Conservation (phyloP, 768 basidiomycete species). For the Hypholoma sublateritium region DNA sequence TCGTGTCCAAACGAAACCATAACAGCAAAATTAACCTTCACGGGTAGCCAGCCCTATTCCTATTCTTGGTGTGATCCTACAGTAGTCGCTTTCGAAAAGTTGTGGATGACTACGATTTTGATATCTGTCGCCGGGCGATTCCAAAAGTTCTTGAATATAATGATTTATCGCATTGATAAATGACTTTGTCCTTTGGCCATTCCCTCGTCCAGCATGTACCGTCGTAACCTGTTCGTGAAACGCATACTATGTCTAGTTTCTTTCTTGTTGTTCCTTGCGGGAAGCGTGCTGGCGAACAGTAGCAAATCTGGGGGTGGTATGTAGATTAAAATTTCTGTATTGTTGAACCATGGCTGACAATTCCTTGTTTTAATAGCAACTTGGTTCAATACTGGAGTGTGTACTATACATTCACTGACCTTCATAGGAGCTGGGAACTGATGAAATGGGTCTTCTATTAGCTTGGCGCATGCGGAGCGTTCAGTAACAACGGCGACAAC, state of each 20-base stretch:
- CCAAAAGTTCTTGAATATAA: background rate
- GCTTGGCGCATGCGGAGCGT: conserved; percentile 22
- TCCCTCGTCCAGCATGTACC: background rate
- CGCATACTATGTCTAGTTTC: background rate
- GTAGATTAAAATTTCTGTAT: background rate
- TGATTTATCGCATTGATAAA: background rate
- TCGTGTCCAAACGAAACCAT: background rate
- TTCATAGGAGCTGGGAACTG: background rate
- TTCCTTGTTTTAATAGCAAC: background rate
- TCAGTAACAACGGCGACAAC: conserved; percentile 18
- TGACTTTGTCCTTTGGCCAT: background rate
- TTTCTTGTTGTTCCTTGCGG: background rate
- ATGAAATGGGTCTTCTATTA: background rate
- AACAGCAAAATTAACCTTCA: too few relatives aligned
- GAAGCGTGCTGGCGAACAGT: background rate
- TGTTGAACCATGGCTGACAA: background rate
- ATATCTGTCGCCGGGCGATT: background rate
- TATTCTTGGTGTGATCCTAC: background rate
- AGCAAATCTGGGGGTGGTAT: background rate
- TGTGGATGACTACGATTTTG: background rate
- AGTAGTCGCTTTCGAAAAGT: too few relatives aligned
- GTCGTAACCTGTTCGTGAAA: background rate
- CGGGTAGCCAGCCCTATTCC: too few relatives aligned
- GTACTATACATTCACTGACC: background rate
- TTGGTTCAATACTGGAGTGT: conserved; percentile 14